Conservation (phyloP, 148 eudicot species). For the Nepenthes mirabilis region DNA sequence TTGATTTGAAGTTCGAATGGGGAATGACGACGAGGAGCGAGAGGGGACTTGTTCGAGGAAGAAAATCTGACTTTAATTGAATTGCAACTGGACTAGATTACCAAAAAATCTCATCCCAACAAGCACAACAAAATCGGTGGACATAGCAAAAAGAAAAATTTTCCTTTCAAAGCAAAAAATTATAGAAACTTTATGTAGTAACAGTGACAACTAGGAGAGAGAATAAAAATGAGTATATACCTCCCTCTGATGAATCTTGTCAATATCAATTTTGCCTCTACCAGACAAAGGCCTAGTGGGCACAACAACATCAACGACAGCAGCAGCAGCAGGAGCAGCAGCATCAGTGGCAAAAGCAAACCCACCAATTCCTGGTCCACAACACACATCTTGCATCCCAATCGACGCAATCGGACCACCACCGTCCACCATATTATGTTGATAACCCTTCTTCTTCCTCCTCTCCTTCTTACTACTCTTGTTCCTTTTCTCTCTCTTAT, state of each 20-base stretch:
- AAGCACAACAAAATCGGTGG: background rate
- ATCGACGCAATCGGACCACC: background rate
- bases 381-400: constrained; percentile 68
- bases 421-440: constrained; percentile 12
- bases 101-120: background rate
- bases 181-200: background rate
- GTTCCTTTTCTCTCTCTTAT: constrained; percentile 5
- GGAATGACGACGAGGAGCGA: too few relatives aligned
- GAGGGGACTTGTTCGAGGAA: too few relatives aligned
- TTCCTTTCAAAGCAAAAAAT: too few relatives aligned
- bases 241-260: constrained; percentile 39
- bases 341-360: constrained; percentile 28
- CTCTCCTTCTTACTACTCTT: constrained; percentile 6
- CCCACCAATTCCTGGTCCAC: constrained; percentile 58
- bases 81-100: too few relatives aligned
- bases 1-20: too few relatives aligned
- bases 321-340: constrained; percentile 33
- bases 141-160: background rate
- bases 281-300: constrained; percentile 31
- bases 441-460: constrained; percentile 18
- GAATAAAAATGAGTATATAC: constrained; percentile 10
- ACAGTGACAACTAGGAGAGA: too few relatives aligned
- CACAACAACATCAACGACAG: constrained; percentile 51
- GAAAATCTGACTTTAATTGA: too few relatives aligned
- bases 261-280: constrained; percentile 45